Percentiles rank a stretch among this genome's conserved stretches.
These are phyloP conservation scores for Aphanoascus verrucosus DNA, from an alignment of 2,329 filamentous ascomycete species.

Conservation along the genomic window DNA sequence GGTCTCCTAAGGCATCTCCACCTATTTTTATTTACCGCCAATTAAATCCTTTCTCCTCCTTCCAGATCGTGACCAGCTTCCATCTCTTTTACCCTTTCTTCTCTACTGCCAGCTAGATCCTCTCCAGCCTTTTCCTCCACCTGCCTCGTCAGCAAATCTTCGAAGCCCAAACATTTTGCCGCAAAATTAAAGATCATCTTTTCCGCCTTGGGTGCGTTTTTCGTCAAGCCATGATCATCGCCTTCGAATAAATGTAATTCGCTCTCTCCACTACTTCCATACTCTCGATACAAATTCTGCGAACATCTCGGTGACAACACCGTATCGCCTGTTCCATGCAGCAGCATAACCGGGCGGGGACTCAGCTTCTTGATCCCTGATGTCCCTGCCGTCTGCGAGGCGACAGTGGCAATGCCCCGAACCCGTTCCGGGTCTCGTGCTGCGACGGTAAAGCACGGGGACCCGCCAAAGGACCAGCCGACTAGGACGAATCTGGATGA, in stretches of 20 bases:
- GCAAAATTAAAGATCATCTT: slow-evolving; percentile 33
- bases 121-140: slow-evolving; percentile 16
- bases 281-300: slow-evolving; percentile 28
- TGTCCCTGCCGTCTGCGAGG: slow-evolving; percentile 32
- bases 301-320: slow-evolving; percentile 28
- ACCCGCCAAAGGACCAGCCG: slow-evolving; percentile 37
- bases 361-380: slow-evolving; percentile 25
- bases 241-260: slow-evolving; percentile 32
- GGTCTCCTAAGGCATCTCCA: neutral
- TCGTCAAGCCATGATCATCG: slow-evolving; percentile 36
- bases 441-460: slow-evolving; percentile 32
- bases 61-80: slow-evolving; percentile 29
- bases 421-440: slow-evolving; percentile 24
- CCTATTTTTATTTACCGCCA: neutral
- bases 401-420: slow-evolving; percentile 32
- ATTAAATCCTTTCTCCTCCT: slow-evolving; percentile 21
- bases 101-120: slow-evolving; percentile 19
- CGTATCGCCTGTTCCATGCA: slow-evolving; percentile 33
- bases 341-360: slow-evolving; percentile 29
- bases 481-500: slow-evolving; percentile 32
- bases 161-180: slow-evolving; percentile 26
- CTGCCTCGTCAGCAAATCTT: slow-evolving; percentile 14
- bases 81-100: slow-evolving; percentile 25
- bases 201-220: slow-evolving; percentile 30
- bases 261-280: slow-evolving; percentile 26